phyloP scores from a whole-genome alignment of 805 yeast species.

The Ogataea salicorniae region DNA sequence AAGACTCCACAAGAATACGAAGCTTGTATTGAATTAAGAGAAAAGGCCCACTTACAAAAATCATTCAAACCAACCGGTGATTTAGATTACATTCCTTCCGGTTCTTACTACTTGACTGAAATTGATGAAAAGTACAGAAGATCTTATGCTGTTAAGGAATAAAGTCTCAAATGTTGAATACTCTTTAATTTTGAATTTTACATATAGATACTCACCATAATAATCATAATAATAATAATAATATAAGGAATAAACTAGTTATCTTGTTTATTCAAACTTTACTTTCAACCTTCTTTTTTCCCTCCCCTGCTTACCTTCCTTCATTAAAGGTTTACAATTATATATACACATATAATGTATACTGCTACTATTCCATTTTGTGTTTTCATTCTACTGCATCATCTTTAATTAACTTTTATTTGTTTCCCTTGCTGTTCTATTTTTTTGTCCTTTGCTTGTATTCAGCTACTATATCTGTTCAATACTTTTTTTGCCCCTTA shows the following conservation, averaged over 20 bases:
- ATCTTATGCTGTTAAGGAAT: conserved; percentile 64
- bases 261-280: neutral
- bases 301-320: neutral
- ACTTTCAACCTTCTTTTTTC: neutral
- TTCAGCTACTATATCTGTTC: too few species aligned
- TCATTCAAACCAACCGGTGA: conserved; percentile 74
- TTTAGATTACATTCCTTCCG: conserved; percentile 62
- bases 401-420: too few species aligned
- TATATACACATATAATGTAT: too few species aligned
- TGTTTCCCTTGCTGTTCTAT: too few species aligned
- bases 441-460: too few species aligned
- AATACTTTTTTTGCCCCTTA: too few species aligned
- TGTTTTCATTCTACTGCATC: too few species aligned
- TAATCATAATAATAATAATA: neutral
- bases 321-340: too few species aligned
- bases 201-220: neutral
- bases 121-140: conserved; percentile 90
- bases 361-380: too few species aligned
- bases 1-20: conserved; percentile 79
- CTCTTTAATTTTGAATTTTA: neutral
- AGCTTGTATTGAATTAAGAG: conserved; percentile 78
- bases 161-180: conserved; percentile 9
- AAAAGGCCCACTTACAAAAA: conserved; percentile 81
- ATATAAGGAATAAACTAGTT: too few species aligned
- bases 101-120: conserved; percentile 77